Evolutionary conservation across 192 early-diverging fungal species (phyloP).

Genomic region (Globomyces pollinis-pini): DNA sequence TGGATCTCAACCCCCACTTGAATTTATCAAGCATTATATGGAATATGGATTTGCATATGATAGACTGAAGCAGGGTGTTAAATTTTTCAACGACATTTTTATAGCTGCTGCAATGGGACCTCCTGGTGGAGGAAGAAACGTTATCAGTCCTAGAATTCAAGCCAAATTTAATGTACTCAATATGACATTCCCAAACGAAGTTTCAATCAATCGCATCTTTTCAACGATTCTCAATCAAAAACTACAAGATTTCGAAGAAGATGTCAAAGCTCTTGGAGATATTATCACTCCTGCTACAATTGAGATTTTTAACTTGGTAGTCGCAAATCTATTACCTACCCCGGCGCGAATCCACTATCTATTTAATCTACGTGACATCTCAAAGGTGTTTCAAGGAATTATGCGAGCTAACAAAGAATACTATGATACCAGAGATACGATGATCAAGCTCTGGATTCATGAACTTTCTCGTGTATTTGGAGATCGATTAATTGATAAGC

Average conservation of each 20-base stretch:
- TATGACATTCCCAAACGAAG: slow-evolving; percentile 49
- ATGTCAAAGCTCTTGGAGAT: slow-evolving; percentile 44
- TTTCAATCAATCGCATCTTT: slow-evolving; percentile 41
- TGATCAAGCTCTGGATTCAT: slow-evolving; percentile 50
- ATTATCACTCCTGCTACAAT: slow-evolving; percentile 46
- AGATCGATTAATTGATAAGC: slow-evolving; percentile 45
- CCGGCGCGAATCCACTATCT: slow-evolving; percentile 55
- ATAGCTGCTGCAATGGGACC: slow-evolving; percentile 49
- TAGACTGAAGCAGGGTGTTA: slow-evolving; percentile 44
- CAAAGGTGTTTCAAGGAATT: slow-evolving; percentile 54
- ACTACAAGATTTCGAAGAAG: slow-evolving; percentile 47
- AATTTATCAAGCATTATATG: slow-evolving; percentile 49
- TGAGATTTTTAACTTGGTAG: slow-evolving; percentile 48
- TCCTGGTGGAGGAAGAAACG: slow-evolving; percentile 51
- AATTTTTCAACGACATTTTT: slow-evolving; percentile 47
- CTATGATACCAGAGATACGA: slow-evolving; percentile 40
- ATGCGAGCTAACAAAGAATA: slow-evolving; percentile 46
- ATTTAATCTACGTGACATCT: slow-evolving; percentile 55
- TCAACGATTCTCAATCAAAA: slow-evolving; percentile 51
- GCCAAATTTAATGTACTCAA: slow-evolving; percentile 50
- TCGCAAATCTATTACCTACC: slow-evolving; percentile 46
- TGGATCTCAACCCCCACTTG: slow-evolving; percentile 53
- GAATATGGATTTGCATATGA: slow-evolving; percentile 54
- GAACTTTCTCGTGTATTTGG: slow-evolving; percentile 46
- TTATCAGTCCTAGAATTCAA: slow-evolving; percentile 44